Conservation (phyloP, 1,284 basidiomycete species). For the Fomitopsis betulina region DNA sequence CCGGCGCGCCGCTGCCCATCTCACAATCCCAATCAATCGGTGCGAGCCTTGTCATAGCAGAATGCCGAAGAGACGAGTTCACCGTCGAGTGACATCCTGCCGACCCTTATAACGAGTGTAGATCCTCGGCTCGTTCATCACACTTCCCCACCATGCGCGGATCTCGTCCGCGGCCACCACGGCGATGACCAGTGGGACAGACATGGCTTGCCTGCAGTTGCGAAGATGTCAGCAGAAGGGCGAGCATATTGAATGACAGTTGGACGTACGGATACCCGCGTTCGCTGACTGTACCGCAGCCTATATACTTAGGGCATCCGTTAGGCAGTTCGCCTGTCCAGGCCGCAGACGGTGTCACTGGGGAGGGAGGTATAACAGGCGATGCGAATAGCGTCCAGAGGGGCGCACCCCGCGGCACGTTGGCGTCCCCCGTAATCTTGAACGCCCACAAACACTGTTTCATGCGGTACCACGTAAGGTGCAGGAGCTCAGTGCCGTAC, state of each 20-base stretch:
- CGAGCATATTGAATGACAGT: background rate
- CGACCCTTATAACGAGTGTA: constrained; percentile 9
- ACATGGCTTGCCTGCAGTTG: background rate
- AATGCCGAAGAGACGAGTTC: background rate
- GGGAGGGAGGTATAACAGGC: background rate
- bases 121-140: background rate
- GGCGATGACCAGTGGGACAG: background rate
- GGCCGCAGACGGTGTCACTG: background rate
- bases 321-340: background rate
- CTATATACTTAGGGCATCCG: constrained; percentile 6
- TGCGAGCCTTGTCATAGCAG: no score
- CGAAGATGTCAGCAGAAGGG: background rate
- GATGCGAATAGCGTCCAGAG: constrained; percentile 14
- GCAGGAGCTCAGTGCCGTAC: constrained; percentile 18
- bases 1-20: no score
- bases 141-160: constrained; percentile 10
- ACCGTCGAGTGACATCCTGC: background rate
- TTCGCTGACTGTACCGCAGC: constrained; percentile 13
- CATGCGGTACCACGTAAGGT: constrained; percentile 11
- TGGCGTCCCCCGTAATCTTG: constrained; percentile 26
- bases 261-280: constrained; percentile 17
- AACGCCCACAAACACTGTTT: constrained; percentile 14
- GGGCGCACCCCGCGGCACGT: constrained; percentile 24
- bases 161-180: constrained; percentile 3
- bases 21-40: background rate